Evolutionary conservation across 352 stramenopile species (phyloP), one percentile per base, ranked within the genome.

Genomic region (Pythium aquatile): DNA sequence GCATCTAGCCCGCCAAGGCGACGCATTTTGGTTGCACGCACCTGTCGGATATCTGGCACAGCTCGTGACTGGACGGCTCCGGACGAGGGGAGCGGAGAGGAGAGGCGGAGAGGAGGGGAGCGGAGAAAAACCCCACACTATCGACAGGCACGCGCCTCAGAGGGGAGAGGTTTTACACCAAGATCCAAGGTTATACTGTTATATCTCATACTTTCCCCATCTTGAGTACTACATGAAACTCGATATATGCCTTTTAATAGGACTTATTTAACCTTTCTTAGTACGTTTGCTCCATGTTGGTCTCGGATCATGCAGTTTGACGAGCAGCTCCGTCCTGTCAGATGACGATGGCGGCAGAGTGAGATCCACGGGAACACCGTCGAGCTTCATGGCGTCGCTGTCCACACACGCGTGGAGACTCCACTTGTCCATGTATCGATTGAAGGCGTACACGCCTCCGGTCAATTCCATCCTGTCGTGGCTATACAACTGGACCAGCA

Each of bases 341-440:
- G 37, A 16, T 6, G 26, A 24, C 20, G 20, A 48, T 24, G 24
- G 28, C 3, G n/a, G 35, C 51, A 59, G 57, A 7, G 30, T 32
- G 48, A 58, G 60, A 32, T 59, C 33, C 46, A 77, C 55, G 3
- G 64, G 39, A 10, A 65, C 52, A 30, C 69, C 65, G 55, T 88
- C 74, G 47, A 90, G 68, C 33, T 37, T 42, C 4, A 90, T 44
- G 37, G 58, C 58, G 3, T 62, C 49, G 1, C 62, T 54, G 6
- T 24, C 39, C 10, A 85, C 53, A 6, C 53, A 49, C 10, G 66
- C 75, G 20, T 84, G 68, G 10, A 91, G 26, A 16, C 66, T 90
- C 83, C 83, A 91, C 61, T 83, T 75, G 55, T 85, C 75, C 70
- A 86, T 69, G 55, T 80, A 91, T 9, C 80, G 70, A 63, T 91